Base-by-base conservation (phyloP, 2,329 filamentous ascomycete genomes). In the Neopestalotiopsis rosae region DNA sequence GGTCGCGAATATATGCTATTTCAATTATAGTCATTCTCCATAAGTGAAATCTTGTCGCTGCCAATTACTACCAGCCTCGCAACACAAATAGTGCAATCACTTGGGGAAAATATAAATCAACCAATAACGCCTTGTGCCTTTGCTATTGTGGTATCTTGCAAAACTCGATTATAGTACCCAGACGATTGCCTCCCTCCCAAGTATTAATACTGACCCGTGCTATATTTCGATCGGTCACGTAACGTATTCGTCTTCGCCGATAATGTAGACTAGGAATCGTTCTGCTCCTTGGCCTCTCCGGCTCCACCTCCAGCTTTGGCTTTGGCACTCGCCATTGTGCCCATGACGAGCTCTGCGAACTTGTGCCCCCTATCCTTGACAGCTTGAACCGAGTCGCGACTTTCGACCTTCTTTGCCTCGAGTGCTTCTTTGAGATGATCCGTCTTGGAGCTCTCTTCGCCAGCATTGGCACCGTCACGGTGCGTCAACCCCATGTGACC, bases 331-430 rank as follows among this genome's bases (percentile, higher is more conserved):
- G 75, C 74, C n/a, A 77, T 76, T 67, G 75, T 69, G 38, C 74
- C 73, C 10, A 72, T 69, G 12, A 80, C 77, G 14, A 80, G 59
- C 59, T 80, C 75, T 2, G 78, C 78, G 42, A 80, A 77, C 58
- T 67, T 76, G 28, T 74, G 71, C 1, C 69, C 67, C 40, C 69
- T 76, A 32, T 77, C 74, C 42, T 73, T 75, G 6, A 72, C 69
- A 17, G 70, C 67, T 38, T 72, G 72, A 24, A 75, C 63, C n/a
- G 68, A 67, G 6, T 72, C 72, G 17, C 74, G 66, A 57, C 69
- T 65, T 40, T 69, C 70, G 7, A 65, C 56, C 69, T 30, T 67
- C 61, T 40, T 67, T 56, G 65, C n/a, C 10, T 62, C 38, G n/a
- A 12, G 10, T 34, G 34, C 45, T 24, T 64, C 32, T n/a, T 38